Percentiles rank a stretch among this genome's conserved stretches.
These are phyloP conservation scores for Brassica hybrid DNA, from an alignment of 441 rosid species.

Conservation along the genomic window DNA sequence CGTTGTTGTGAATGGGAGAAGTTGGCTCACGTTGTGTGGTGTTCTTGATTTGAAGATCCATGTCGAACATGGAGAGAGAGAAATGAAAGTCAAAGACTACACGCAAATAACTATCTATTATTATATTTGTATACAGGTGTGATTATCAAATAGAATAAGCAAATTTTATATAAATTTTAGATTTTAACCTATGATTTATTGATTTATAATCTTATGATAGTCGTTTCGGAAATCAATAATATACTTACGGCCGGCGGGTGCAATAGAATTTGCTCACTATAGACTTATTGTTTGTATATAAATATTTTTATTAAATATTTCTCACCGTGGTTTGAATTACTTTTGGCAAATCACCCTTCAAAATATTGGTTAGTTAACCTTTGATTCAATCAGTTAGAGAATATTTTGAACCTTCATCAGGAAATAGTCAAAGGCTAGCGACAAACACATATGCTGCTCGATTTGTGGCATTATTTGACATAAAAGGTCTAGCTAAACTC, in stretches of 20 bases:
- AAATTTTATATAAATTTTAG: not conserved
- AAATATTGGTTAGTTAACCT: not conserved
- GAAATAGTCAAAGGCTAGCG: not conserved
- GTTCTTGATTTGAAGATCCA: slow-evolving; percentile 27
- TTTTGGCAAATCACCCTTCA: not conserved
- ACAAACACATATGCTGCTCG: not conserved
- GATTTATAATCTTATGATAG: slow-evolving; percentile 9
- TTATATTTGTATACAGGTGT: not conserved
- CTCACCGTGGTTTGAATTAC: not conserved
- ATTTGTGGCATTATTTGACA: slow-evolving; percentile 20
- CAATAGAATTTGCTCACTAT: not conserved
- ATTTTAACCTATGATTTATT: not conserved
- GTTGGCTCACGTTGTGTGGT: slow-evolving; percentile 1
- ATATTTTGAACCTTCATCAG: not conserved
- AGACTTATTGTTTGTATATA: not conserved
- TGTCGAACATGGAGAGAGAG: slow-evolving; percentile 1
- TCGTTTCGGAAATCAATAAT: not conserved
- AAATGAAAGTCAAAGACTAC: not conserved
- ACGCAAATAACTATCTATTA: not conserved
- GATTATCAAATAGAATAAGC: not conserved
- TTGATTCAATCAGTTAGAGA: not conserved
- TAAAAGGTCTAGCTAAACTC: not conserved
- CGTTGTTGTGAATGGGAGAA: slow-evolving; percentile 7
- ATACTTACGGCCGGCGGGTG: not conserved
- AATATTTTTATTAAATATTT: not conserved